A percentile compares a stretch with the other conserved stretches of the same genome.
These are phyloP conservation scores for Thozetella sp. DNA, from an alignment of 495 filamentous ascomycete genomes.

Conservation along the genomic window DNA sequence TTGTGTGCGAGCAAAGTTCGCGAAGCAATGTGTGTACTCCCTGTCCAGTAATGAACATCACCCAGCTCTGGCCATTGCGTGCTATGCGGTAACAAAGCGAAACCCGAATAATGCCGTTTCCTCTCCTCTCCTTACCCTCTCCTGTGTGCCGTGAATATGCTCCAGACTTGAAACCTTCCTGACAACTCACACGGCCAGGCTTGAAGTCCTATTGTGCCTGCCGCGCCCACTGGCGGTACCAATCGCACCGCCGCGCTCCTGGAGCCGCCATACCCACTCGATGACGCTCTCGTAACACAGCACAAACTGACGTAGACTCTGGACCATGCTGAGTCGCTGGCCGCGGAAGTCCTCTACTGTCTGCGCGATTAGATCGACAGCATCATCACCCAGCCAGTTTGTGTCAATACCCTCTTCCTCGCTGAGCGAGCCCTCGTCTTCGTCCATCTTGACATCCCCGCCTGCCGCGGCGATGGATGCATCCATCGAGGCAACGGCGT, in stretches of 20 bases:
- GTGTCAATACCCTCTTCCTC: constrained; percentile 26
- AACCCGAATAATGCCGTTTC: not conserved
- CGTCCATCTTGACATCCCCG: constrained; percentile 7
- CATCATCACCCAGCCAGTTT: constrained; percentile 49
- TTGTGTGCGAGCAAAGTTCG: too few relatives aligned
- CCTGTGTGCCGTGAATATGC: not conserved
- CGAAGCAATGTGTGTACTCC: not conserved
- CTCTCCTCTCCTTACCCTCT: too few relatives aligned
- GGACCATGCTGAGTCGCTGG: constrained; percentile 95
- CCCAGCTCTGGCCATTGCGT: not conserved
- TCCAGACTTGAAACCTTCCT: not conserved
- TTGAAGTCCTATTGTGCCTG: constrained; percentile 23
- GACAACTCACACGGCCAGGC: constrained; percentile 19
- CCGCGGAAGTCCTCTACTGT: constrained; percentile 87
- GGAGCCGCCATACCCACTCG: constrained; percentile 71
- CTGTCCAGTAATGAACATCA: not conserved
- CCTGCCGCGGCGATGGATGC: not conserved
- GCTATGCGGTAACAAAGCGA: not conserved
- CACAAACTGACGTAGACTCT: constrained; percentile 91
- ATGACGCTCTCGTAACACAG: constrained; percentile 94
- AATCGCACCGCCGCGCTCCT: constrained; percentile 22
- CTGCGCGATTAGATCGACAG: constrained; percentile 76
- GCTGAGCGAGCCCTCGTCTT: not conserved
- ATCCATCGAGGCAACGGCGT: not conserved
- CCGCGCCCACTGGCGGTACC: constrained; percentile 1